Evolutionary conservation across 140 eudicot genomes (phyloP).

Genomic region (Eryngium alpinum): DNA sequence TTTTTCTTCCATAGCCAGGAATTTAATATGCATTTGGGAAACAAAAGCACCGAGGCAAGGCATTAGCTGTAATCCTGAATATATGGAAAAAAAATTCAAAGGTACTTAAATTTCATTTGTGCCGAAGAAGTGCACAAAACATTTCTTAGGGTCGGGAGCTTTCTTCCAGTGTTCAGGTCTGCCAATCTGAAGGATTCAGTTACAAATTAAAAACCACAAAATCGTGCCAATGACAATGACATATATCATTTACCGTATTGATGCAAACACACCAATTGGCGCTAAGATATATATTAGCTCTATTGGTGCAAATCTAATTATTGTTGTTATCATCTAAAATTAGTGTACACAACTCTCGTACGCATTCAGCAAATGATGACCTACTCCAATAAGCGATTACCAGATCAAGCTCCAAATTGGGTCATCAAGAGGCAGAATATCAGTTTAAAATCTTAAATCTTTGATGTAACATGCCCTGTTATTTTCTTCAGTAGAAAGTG

Average conservation of each 20-base stretch:
- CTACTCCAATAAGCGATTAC: background rate
- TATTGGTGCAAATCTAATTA: too few relatives aligned
- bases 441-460: background rate
- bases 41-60: background rate
- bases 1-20: background rate
- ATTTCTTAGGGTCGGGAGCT: constrained; percentile 73
- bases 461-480: background rate
- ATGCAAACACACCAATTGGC: too few relatives aligned
- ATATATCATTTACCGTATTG: too few relatives aligned
- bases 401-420: background rate
- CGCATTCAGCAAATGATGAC: constrained; percentile 4
- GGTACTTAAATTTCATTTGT: constrained; percentile 83
- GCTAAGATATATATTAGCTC: too few relatives aligned
- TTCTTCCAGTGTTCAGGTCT: constrained; percentile 71
- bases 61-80: background rate
- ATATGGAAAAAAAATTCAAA: too few relatives aligned
- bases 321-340: background rate
- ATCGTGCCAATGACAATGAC: too few relatives aligned
- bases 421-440: background rate
- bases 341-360: background rate
- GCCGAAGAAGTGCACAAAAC: constrained; percentile 83
- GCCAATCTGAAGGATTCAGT: constrained; percentile 60
- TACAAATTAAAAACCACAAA: constrained; percentile 11
- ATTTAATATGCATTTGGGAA: background rate
- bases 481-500: background rate